Evolutionary conservation across 2,329 filamentous ascomycete genomes (phyloP), one percentile per base, ranked within the genome.

Genomic region (Lecanicillium sp.): DNA sequence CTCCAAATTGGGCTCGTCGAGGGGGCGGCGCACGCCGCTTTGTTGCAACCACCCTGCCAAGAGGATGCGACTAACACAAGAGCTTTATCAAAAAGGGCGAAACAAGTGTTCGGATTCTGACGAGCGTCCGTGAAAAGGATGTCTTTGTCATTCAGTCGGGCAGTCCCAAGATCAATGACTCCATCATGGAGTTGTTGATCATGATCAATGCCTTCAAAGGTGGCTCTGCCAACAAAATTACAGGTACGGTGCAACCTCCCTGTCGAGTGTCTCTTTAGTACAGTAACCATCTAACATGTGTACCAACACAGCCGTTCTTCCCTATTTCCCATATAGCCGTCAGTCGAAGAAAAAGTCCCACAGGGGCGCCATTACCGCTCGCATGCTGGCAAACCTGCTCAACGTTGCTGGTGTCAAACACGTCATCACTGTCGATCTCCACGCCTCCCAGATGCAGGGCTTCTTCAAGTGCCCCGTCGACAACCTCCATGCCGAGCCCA

Each of bases 291-390:
- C 22, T 25, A 11, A 25, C 28, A 44, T 39, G 36, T 17, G 8
- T 25, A 11, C 22, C 22, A 37, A n/a, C 43, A 4, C 55, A 90
- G 87, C 87, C 49, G 86, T 92, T 47, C 77, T 92, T 55, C 87
- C 87, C 11, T 97, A 97, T 66, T 98, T 97, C 57, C 92, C 92
- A n/a, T 98, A 98, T 69, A 96, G 88, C 51, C 87, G 92, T 46
- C 92, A 98, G 64, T 97, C 90, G 42, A 98, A 98, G 73, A 97
- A 97, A 74, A 98, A 98, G 68, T 88, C 87, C 41, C 90, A 97
- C 58, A 79, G 92, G 48, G 92, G 92, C 37, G 88, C 92, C 43
- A 97, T 98, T 56, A 96, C 92, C 8, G 92, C 92, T 40, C 82
- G 90, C 50, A 95, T 98, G 88, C 77, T 98, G 38, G 90, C 92